A percentile compares a stretch with the other conserved stretches of the same genome.
Evolutionary conservation across 768 basidiomycete species (phyloP).

Genomic region (Kwoniella heveanensis): DNA sequence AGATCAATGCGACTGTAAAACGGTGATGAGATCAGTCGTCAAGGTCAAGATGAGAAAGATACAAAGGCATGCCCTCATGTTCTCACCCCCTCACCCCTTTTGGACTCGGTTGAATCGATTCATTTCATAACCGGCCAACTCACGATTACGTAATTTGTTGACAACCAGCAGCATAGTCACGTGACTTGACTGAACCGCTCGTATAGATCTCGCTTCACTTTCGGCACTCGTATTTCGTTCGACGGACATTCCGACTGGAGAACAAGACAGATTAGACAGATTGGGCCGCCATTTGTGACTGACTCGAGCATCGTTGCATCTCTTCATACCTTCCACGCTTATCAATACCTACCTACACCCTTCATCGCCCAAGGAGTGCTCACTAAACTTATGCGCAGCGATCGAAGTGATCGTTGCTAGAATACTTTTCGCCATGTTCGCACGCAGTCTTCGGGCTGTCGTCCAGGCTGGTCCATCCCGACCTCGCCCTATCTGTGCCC

Average conservation of each 20-base stretch:
- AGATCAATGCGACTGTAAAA: neutral
- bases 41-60: neutral
- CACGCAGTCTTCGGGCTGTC: constrained; percentile 12
- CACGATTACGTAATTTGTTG: neutral
- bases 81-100: neutral
- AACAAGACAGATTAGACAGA: neutral
- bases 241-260: neutral
- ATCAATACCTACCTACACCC: too few species aligned
- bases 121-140: neutral
- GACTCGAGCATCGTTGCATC: too few species aligned
- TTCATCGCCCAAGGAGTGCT: too few species aligned
- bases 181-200: constrained; percentile 7
- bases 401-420: neutral
- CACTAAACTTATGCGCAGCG: too few species aligned
- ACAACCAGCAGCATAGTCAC: neutral
- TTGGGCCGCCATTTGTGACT: too few species aligned
- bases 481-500: constrained; percentile 5
- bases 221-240: constrained; percentile 2
- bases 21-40: neutral
- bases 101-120: neutral
- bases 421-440: constrained; percentile 5
- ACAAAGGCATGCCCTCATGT: too few species aligned
- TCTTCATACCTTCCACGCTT: too few species aligned
- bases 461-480: constrained; percentile 14
- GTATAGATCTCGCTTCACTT: constrained; percentile 14